A percentile compares a stretch with the other conserved stretches of the same genome.
Conservation (phyloP, 345 rosid species). For the Ricinus communis region DNA sequence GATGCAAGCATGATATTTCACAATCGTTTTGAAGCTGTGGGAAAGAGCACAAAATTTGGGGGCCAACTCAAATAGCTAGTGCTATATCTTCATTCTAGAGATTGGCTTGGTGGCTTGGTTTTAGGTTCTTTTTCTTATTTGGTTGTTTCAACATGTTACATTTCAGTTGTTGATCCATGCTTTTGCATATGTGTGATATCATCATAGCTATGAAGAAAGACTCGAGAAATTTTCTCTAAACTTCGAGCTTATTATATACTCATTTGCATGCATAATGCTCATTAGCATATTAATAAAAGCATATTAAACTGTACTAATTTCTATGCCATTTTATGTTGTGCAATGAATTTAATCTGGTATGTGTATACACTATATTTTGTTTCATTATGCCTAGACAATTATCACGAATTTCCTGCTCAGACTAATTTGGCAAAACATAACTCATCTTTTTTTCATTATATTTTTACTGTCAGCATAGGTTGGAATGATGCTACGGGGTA, state of each 20-base stretch:
- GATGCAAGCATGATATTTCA: background rate
- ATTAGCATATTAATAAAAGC: background rate
- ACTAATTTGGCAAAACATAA: constrained; percentile 22
- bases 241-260: too few species aligned
- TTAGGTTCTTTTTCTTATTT: background rate
- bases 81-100: background rate
- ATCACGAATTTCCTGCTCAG: background rate
- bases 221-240: background rate
- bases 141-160: background rate
- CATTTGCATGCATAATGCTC: background rate
- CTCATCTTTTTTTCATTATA: constrained; percentile 22
- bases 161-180: background rate
- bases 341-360: too few species aligned
- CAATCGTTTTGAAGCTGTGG: background rate
- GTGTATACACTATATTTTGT: background rate
- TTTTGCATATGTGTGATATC: too few species aligned
- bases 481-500: constrained; percentile 92
- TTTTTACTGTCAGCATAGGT: constrained; percentile 75
- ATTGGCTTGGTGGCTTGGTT: background rate
- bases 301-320: background rate
- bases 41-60: background rate
- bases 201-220: background rate
- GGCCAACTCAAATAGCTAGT: background rate
- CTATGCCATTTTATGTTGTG: background rate
- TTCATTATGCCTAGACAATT: background rate